phyloP scores from a whole-genome alignment of 1,284 basidiomycete genomes.

The Ganoderma meredithae region DNA sequence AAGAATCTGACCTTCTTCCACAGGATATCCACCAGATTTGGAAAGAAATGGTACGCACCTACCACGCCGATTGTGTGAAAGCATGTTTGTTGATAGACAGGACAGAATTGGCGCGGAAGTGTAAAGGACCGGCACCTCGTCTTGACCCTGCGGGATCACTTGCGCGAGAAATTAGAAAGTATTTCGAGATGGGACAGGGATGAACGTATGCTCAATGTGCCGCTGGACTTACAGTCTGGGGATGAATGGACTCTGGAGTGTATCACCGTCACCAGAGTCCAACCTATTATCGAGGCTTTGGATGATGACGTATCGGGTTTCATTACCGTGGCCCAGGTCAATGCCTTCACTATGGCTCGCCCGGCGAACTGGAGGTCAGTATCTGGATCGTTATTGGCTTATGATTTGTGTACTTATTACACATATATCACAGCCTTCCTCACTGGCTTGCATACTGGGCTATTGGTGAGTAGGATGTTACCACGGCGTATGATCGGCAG shows the following conservation, averaged over 20 bases:
- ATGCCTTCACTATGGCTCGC: constrained; percentile 12
- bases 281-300: constrained; percentile 38
- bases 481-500: too few relatives aligned
- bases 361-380: constrained; percentile 18
- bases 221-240: constrained; percentile 17
- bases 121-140: constrained; percentile 17
- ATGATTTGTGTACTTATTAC: neutral
- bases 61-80: too few relatives aligned
- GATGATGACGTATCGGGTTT: constrained; percentile 43
- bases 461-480: constrained; percentile 1
- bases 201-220: neutral
- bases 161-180: constrained; percentile 27
- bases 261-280: constrained; percentile 27
- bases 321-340: constrained; percentile 38
- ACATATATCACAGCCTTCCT: neutral
- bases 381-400: neutral
- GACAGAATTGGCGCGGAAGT: constrained; percentile 15
- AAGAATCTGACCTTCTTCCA: neutral
- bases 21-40: constrained; percentile 33
- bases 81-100: neutral
- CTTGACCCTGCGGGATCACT: constrained; percentile 37
- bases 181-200: neutral
- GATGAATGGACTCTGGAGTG: constrained; percentile 32
- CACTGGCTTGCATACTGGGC: constrained; percentile 27
- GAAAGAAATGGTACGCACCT: constrained; percentile 38